These are phyloP conservation scores for Graphiopsis chlorocephala DNA, from an alignment of 2,329 filamentous ascomycete genomes.

Conservation along the genomic window DNA sequence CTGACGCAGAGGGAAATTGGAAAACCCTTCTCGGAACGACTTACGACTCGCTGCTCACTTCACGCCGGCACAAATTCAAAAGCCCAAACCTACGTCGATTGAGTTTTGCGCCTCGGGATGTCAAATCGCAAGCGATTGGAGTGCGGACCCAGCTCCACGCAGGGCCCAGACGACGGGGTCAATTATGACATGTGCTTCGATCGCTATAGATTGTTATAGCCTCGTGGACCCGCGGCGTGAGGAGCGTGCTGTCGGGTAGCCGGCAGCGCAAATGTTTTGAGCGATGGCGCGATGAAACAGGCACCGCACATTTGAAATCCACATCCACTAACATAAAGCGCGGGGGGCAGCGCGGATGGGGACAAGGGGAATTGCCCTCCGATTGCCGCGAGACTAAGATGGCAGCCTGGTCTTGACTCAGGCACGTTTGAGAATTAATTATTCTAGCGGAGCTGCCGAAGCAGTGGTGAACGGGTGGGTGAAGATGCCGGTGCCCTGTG, in stretches of 20 bases:
- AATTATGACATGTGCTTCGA: slow-evolving; percentile 10
- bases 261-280: neutral
- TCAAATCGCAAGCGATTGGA: neutral
- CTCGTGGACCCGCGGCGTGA: neutral
- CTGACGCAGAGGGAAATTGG: neutral
- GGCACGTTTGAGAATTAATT: neutral
- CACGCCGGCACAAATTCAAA: slow-evolving; percentile 7
- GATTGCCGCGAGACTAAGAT: slow-evolving; percentile 4
- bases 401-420: neutral
- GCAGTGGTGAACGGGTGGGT: slow-evolving; percentile 5
- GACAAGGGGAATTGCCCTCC: neutral
- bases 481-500: neutral
- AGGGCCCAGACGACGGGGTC: slow-evolving; percentile 8
- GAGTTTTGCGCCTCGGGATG: neutral
- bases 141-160: neutral
- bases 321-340: neutral
- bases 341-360: slow-evolving; percentile 5
- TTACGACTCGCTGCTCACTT: slow-evolving; percentile 3
- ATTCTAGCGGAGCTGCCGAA: neutral
- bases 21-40: slow-evolving; percentile 2
- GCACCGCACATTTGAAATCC: neutral
- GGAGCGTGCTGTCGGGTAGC: neutral
- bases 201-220: slow-evolving; percentile 12
- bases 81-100: neutral
- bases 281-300: slow-evolving; percentile 3